phyloP scores from a whole-genome alignment of 1,284 basidiomycete genomes.

The Melampsora abietis-canadensis region DNA sequence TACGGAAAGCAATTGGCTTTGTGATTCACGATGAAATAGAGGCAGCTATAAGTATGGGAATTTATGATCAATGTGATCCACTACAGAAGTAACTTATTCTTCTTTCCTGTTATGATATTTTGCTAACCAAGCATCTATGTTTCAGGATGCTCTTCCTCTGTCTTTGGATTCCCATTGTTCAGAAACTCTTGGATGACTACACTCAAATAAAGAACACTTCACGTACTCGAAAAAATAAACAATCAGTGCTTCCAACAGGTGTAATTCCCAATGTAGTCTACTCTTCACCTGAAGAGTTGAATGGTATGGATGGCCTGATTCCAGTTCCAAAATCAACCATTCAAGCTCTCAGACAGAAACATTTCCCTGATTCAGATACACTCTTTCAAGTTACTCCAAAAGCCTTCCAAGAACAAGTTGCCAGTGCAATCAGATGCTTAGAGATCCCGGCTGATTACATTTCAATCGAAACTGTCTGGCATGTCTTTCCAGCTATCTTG shows the following conservation, averaged over 20 bases:
- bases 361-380: conserved; percentile 4
- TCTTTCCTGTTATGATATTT: too few species aligned
- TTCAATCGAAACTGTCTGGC: too few species aligned
- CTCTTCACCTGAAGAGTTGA: conserved; percentile 8
- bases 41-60: not conserved
- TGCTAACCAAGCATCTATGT: not conserved
- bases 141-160: conserved; percentile 7
- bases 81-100: not conserved
- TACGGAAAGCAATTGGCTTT: conserved; percentile 6
- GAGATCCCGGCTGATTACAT: too few species aligned
- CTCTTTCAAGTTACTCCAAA: not conserved
- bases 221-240: not conserved
- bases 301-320: not conserved
- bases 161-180: conserved; percentile 11
- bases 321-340: not conserved
- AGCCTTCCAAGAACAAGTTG: not conserved
- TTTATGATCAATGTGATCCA: conserved; percentile 1
- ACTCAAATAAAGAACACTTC: not conserved
- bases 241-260: not conserved
- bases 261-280: conserved; percentile 13
- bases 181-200: not conserved
- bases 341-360: conserved; percentile 7
- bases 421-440: too few species aligned
- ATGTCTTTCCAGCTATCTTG: too few species aligned
- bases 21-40: not conserved